A percentile compares a stretch with the other conserved stretches of the same genome.
Conservation (phyloP, 805 yeast species). For the Metschnikowia continentalis region DNA sequence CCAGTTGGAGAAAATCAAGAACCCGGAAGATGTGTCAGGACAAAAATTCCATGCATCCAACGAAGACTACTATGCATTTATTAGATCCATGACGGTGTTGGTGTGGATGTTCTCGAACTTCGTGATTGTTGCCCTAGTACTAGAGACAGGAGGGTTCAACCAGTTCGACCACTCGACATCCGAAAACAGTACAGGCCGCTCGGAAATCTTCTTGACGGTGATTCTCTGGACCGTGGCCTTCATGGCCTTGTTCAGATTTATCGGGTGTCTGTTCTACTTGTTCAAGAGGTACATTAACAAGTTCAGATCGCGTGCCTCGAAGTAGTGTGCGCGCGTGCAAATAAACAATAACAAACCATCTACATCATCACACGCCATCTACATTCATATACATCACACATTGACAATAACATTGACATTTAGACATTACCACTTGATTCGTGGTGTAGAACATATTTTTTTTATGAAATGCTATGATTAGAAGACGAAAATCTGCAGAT, state of each 20-base stretch:
- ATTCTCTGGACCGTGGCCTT: slow-evolving; percentile 61
- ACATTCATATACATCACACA: too few species aligned
- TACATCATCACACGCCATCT: too few species aligned
- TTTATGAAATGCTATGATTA: slow-evolving; percentile 15
- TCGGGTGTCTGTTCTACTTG: slow-evolving; percentile 52
- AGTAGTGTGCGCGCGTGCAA: neutral
- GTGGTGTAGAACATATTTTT: neutral
- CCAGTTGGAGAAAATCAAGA: slow-evolving; percentile 50
- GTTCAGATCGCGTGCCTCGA: slow-evolving; percentile 18
- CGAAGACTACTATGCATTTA: slow-evolving; percentile 45
- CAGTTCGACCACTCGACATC: slow-evolving; percentile 32
- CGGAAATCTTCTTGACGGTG: slow-evolving; percentile 45
- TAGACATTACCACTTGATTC: neutral
- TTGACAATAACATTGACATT: neutral
- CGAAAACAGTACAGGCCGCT: slow-evolving; percentile 29
- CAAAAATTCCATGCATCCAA: slow-evolving; percentile 26
- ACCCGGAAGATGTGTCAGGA: slow-evolving; percentile 34
- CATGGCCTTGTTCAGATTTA: slow-evolving; percentile 52
- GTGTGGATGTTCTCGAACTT: slow-evolving; percentile 45
- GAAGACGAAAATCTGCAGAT: slow-evolving; percentile 14
- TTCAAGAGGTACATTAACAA: slow-evolving; percentile 28
- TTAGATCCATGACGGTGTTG: slow-evolving; percentile 44
- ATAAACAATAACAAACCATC: neutral
- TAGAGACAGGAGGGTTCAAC: slow-evolving; percentile 42
- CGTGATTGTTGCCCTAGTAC: slow-evolving; percentile 37